Evolutionary conservation across 805 yeast genomes (phyloP).

Genomic region (Vanderwaltozyma verrucispora): DNA sequence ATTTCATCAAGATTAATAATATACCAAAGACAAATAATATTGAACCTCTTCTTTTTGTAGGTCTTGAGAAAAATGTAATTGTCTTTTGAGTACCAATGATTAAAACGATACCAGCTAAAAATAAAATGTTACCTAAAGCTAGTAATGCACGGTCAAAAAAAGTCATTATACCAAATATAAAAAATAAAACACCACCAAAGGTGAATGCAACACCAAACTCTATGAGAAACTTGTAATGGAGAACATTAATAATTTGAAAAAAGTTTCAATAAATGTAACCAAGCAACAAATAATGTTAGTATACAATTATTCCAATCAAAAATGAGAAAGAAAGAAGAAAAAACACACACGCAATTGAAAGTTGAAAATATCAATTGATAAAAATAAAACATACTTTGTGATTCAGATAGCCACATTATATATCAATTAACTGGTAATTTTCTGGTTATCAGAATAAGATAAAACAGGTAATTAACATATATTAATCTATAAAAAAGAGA

Average conservation of each 20-base stretch:
- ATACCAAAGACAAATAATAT: constrained; percentile 71
- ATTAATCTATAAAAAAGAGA: too few species aligned
- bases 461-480: too few species aligned
- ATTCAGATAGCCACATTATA: constrained; percentile 65
- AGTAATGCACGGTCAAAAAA: constrained; percentile 82
- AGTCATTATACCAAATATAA: constrained; percentile 71
- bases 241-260: neutral
- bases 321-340: neutral
- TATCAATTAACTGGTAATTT: neutral
- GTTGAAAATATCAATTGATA: neutral
- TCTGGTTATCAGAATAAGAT: too few species aligned
- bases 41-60: constrained; percentile 78
- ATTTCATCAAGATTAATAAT: constrained; percentile 57
- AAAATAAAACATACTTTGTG: constrained; percentile 47
- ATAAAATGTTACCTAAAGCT: constrained; percentile 79
- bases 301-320: neutral
- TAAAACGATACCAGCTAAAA: constrained; percentile 70
- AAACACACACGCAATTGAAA: neutral
- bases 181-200: constrained; percentile 67
- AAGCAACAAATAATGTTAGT: neutral
- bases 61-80: constrained; percentile 71
- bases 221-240: too few species aligned
- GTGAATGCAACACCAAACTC: constrained; percentile 92
- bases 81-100: constrained; percentile 87
- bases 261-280: neutral